Evolutionary conservation across 2,329 filamentous ascomycete genomes (phyloP).

Genomic region (Teratosphaeria viscida): DNA sequence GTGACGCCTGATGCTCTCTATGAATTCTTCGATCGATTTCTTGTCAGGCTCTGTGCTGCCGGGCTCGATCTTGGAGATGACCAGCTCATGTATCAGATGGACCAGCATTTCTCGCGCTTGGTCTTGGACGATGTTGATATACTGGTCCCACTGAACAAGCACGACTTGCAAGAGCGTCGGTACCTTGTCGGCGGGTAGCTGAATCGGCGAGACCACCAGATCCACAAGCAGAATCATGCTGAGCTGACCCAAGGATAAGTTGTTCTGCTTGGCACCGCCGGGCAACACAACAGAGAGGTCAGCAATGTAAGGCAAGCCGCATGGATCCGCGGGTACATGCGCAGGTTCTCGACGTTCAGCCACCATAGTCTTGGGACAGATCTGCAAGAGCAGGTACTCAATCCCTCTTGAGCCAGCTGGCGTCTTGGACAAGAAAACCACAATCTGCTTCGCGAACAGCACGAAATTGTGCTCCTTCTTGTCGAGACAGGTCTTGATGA

Average conservation of each 20-base stretch:
- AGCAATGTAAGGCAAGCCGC: slow-evolving; percentile 75
- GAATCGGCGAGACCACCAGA: slow-evolving; percentile 84
- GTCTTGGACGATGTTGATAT: slow-evolving; percentile 87
- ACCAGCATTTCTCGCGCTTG: slow-evolving; percentile 97
- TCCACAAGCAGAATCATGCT: slow-evolving; percentile 91
- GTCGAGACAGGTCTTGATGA: slow-evolving; percentile 87
- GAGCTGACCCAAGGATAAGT: slow-evolving; percentile 84
- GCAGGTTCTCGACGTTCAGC: slow-evolving; percentile 67
- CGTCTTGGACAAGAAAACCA: slow-evolving; percentile 87
- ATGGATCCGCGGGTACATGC: slow-evolving; percentile 61
- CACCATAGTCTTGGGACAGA: slow-evolving; percentile 94
- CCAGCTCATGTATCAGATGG: slow-evolving; percentile 89
- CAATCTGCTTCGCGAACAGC: slow-evolving; percentile 94
- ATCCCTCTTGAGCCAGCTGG: slow-evolving; percentile 81
- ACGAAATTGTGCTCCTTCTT: slow-evolving; percentile 96
- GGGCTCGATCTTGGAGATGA: slow-evolving; percentile 69
- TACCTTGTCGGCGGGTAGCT: slow-evolving; percentile 66
- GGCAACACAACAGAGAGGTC: slow-evolving; percentile 71
- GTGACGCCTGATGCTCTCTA: slow-evolving; percentile 76
- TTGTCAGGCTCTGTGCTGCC: slow-evolving; percentile 57
- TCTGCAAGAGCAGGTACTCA: slow-evolving; percentile 83
- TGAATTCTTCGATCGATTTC: slow-evolving; percentile 71
- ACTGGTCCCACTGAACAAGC: slow-evolving; percentile 93
- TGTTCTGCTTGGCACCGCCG: slow-evolving; percentile 72
- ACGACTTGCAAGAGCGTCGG: slow-evolving; percentile 84